These are phyloP conservation scores for Thermoascus crustaceus DNA, from an alignment of 2,329 filamentous ascomycete species.

Conservation along the genomic window DNA sequence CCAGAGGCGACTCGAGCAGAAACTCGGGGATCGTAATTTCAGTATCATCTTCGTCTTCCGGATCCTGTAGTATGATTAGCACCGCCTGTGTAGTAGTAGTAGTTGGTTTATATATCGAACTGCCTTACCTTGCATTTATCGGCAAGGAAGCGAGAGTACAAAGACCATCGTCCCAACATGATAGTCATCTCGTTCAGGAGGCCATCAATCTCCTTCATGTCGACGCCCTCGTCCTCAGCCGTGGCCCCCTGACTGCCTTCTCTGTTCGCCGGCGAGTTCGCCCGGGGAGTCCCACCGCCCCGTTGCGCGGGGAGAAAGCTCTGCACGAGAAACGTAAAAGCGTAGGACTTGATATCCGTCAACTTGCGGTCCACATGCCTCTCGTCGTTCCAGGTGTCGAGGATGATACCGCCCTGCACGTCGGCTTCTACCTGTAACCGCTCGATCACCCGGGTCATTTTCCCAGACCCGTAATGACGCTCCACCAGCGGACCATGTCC, in stretches of 20 bases:
- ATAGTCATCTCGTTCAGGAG: slow-evolving; percentile 79
- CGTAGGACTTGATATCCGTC: slow-evolving; percentile 94
- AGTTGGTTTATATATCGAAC: slow-evolving; percentile 14
- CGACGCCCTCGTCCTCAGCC: slow-evolving; percentile 84
- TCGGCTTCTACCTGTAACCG: slow-evolving; percentile 89
- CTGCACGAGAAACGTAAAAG: slow-evolving; percentile 93
- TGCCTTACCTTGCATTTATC: slow-evolving; percentile 69
- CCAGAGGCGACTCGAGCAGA: slow-evolving; percentile 68
- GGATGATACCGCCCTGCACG: slow-evolving; percentile 87
- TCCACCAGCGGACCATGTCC: slow-evolving; percentile 85
- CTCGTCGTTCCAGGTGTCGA: slow-evolving; percentile 94
- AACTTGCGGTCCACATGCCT: slow-evolving; percentile 73
- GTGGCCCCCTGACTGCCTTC: slow-evolving; percentile 43
- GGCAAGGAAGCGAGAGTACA: slow-evolving; percentile 83
- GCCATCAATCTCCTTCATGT: slow-evolving; percentile 92
- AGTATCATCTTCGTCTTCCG: slow-evolving; percentile 44
- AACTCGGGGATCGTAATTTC: slow-evolving; percentile 63
- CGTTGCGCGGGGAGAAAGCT: slow-evolving; percentile 75
- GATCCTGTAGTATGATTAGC: slow-evolving; percentile 47
- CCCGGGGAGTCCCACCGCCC: slow-evolving; percentile 55
- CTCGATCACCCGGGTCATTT: slow-evolving; percentile 93
- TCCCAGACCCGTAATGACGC: slow-evolving; percentile 82
- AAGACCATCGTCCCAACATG: slow-evolving; percentile 88
- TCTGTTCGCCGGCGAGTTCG: slow-evolving; percentile 66
- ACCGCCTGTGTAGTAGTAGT: slow-evolving; percentile 11